Base-by-base conservation (phyloP, 805 yeast species). In the Kazachstania bromeliacearum region DNA sequence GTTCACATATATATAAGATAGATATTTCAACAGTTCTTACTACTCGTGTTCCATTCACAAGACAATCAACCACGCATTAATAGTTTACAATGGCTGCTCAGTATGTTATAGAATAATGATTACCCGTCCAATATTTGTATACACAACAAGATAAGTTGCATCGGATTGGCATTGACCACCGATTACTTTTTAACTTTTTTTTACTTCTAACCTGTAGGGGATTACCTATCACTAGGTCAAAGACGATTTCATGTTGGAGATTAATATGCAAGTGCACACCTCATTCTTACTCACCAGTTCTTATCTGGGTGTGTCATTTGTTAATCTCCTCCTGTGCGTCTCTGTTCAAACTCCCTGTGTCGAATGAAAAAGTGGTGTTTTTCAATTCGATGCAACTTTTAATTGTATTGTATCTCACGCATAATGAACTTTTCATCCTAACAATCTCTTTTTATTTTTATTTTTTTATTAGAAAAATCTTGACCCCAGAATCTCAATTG, bases 401-500 rank as follows among this genome's bases (percentile, higher is more conserved):
- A 28, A 26, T 20, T 24, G 30, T 26, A 34, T 24, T 35, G 23
- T 32, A 41, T 30, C 46, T 42, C 43, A 46, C 42, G 14, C 15
- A 26, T 17, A 26, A 4, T 23, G 26, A 42, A 30, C 30, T 22
- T 23, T 30, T 28, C 20, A 34, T n/a, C n/a, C n/a, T n/a, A n/a
- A n/a, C n/a, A n/a, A n/a, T n/a, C n/a, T 8, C 24, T 25, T 26
- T 13, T 18, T 7, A 17, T 33, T 25, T 27, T 26, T 28, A 20
- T 40, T 41, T 35, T 40, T 38, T 30, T 31, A 44, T 40, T 48
- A 62, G 66, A 55, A 56, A 67, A 59, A 54, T 67, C 54, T 61
- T 66, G 50, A 66, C 66, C 50, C 94, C 94, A 76, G 94, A 83
- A 77, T 69, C 92, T 64, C 80, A 78, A 66, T 69, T 79, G 68